Evolutionary conservation across 352 stramenopile genomes (phyloP).

Genomic region (Paralagenidium karlingii): DNA sequence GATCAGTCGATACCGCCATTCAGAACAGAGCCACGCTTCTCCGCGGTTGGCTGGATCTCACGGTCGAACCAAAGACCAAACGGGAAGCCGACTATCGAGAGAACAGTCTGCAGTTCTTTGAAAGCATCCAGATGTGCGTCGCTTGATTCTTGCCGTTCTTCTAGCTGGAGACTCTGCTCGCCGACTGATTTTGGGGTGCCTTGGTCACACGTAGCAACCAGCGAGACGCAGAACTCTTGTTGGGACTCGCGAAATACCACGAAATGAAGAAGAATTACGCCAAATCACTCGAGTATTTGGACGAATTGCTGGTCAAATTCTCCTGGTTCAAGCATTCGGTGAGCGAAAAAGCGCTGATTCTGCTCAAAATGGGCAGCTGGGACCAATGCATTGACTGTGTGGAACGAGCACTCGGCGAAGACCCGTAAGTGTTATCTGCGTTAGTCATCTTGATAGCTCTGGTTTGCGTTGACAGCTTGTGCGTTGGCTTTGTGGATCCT

Average conservation of each 20-base stretch:
- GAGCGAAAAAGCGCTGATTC: constrained; percentile 64
- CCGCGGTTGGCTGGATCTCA: constrained; percentile 67
- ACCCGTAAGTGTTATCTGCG: constrained; percentile 15
- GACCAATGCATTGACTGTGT: constrained; percentile 73
- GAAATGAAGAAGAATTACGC: constrained; percentile 59
- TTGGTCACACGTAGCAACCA: constrained; percentile 14
- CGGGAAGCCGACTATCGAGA: constrained; percentile 48
- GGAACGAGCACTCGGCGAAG: constrained; percentile 51
- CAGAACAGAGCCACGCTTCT: constrained; percentile 41
- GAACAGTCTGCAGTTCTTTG: constrained; percentile 46
- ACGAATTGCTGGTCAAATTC: constrained; percentile 68
- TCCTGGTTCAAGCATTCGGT: constrained; percentile 76
- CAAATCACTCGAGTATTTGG: constrained; percentile 46
- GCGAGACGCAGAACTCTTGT: constrained; percentile 55
- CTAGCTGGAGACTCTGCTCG: no score
- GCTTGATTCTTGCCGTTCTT: not conserved
- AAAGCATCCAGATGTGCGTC: constrained; percentile 43
- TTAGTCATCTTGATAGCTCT: not conserved
- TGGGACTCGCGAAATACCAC: constrained; percentile 61
- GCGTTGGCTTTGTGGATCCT: not conserved
- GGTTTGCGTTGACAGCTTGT: not conserved
- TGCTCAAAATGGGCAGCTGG: constrained; percentile 80
- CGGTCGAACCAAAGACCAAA: constrained; percentile 51
- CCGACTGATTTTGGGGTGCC: constrained; percentile 1
- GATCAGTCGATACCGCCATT: constrained; percentile 9